Conservation (phyloP, 805 yeast genomes). For the Nakazawaea wyomingensis region DNA sequence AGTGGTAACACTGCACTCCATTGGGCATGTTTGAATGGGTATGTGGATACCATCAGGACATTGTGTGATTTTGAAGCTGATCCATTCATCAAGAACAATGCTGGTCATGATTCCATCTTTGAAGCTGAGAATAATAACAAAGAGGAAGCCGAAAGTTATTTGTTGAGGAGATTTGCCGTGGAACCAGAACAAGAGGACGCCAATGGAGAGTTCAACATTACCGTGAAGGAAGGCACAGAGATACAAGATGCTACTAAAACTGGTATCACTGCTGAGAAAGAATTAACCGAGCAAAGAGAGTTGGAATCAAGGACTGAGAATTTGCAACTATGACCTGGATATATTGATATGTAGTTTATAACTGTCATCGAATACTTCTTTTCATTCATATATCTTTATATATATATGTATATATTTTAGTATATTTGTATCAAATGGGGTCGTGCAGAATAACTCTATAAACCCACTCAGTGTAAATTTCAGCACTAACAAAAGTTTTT, state of each 20-base stretch:
- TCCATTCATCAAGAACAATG: slow-evolving; percentile 68
- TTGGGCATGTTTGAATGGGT: slow-evolving; percentile 94
- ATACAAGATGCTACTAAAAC: slow-evolving; percentile 44
- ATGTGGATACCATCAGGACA: slow-evolving; percentile 59
- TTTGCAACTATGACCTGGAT: slow-evolving; percentile 21
- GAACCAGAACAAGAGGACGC: slow-evolving; percentile 42
- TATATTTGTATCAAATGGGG: too few relatives aligned
- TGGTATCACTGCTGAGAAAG: slow-evolving; percentile 35
- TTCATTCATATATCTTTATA: too few relatives aligned
- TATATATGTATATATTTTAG: too few relatives aligned
- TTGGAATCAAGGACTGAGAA: slow-evolving; percentile 22
- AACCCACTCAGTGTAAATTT: too few relatives aligned
- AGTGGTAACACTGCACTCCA: slow-evolving; percentile 93
- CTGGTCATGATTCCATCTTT: slow-evolving; percentile 77
- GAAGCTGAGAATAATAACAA: slow-evolving; percentile 83
- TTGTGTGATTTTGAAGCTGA: slow-evolving; percentile 79
- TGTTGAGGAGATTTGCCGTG: slow-evolving; percentile 67
- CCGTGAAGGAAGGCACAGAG: slow-evolving; percentile 45
- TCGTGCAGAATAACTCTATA: too few relatives aligned
- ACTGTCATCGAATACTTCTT: too few relatives aligned
- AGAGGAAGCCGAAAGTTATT: slow-evolving; percentile 72
- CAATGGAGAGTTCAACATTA: slow-evolving; percentile 36
- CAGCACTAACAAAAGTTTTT: too few relatives aligned
- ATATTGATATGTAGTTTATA: too few relatives aligned
- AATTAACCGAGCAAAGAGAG: slow-evolving; percentile 15